phyloP scores from a whole-genome alignment of 2,329 filamentous ascomycete genomes.

The Chrysosporium queenslandicum region DNA sequence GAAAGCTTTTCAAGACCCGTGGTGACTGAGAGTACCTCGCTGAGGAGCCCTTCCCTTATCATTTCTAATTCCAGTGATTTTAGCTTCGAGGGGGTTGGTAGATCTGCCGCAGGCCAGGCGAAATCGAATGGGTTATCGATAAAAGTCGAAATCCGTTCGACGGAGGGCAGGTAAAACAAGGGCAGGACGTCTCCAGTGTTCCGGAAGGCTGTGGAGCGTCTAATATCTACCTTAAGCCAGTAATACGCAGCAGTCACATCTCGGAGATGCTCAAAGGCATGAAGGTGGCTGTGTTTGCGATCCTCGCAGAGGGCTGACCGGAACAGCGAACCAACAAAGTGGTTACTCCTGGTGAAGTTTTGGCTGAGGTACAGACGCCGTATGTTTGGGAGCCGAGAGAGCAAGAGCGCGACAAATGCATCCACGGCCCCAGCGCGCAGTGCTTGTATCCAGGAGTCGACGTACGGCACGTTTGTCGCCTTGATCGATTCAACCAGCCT shows the following conservation, averaged over 20 bases:
- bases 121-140: constrained; percentile 18
- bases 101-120: constrained; percentile 16
- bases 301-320: constrained; percentile 2
- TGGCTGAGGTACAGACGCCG: constrained; percentile 14
- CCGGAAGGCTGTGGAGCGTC: constrained; percentile 4
- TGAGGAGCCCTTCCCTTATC: constrained; percentile 8
- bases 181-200: constrained; percentile 18
- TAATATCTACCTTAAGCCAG: neutral
- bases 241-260: constrained; percentile 6
- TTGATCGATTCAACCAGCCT: constrained; percentile 1
- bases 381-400: constrained; percentile 17
- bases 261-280: constrained; percentile 7
- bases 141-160: constrained; percentile 15
- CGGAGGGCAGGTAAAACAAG: constrained; percentile 19
- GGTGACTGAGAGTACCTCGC: constrained; percentile 9
- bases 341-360: neutral
- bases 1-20: constrained; percentile 3
- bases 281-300: neutral
- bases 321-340: constrained; percentile 3
- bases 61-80: constrained; percentile 5
- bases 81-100: constrained; percentile 7
- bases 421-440: constrained; percentile 16
- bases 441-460: constrained; percentile 15
- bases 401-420: constrained; percentile 18
- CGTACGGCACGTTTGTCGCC: constrained; percentile 4